Evolutionary conservation across 176 grass and related monocot species (phyloP).

Genomic region (Juncus inflexus): DNA sequence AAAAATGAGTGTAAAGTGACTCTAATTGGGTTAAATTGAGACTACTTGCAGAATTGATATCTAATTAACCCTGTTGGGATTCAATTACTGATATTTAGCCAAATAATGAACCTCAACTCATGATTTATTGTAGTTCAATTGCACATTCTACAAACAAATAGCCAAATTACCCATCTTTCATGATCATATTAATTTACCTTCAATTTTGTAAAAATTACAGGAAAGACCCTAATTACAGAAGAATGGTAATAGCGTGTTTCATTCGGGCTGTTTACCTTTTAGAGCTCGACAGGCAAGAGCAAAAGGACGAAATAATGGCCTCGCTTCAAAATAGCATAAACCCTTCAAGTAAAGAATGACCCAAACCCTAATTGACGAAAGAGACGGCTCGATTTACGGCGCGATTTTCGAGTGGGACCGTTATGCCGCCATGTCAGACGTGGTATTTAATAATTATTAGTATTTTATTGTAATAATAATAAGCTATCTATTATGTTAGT

Average conservation of each 20-base stretch:
- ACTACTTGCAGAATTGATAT: too few relatives aligned
- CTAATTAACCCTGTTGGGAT: too few relatives aligned
- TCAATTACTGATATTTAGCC: too few relatives aligned
- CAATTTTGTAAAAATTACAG: constrained; percentile 33
- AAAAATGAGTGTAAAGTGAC: too few relatives aligned
- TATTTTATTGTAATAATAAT: too few relatives aligned
- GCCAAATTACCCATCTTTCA: neutral
- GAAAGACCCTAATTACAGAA: constrained; percentile 66
- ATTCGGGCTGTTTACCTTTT: constrained; percentile 74
- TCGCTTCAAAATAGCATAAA: constrained; percentile 78
- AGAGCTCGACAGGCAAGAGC: constrained; percentile 81
- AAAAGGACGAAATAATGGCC: constrained; percentile 36
- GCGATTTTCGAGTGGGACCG: constrained; percentile 82
- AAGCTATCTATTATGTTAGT: too few relatives aligned
- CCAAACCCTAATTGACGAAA: constrained; percentile 44
- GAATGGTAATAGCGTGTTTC: constrained; percentile 80
- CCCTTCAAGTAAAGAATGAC: constrained; percentile 67
- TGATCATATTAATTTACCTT: neutral
- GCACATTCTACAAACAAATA: neutral
- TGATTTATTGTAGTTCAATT: neutral
- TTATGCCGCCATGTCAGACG: constrained; percentile 35
- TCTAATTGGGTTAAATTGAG: too few relatives aligned
- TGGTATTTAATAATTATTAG: neutral
- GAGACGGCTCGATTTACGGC: constrained; percentile 78
- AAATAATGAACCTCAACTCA: too few relatives aligned